phyloP scores from a whole-genome alignment of 805 yeast species.

The Isabelozyma heimii region DNA sequence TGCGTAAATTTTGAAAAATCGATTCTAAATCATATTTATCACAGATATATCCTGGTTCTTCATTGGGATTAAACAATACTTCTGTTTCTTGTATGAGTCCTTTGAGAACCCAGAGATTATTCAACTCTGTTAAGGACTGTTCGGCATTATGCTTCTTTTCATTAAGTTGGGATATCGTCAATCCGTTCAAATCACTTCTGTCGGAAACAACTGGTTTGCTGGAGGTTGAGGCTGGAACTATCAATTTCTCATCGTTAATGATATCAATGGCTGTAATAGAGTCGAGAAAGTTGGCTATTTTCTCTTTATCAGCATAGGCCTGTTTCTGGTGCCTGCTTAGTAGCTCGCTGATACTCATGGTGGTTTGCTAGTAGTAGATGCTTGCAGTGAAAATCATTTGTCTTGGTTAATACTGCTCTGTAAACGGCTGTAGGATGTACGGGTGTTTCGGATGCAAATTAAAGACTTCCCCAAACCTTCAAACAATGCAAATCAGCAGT shows the following conservation, averaged over 20 bases:
- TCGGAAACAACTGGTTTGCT: background rate
- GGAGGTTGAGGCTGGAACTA: constrained; percentile 1
- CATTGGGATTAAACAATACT: constrained; percentile 9
- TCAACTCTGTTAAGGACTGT: constrained; percentile 11
- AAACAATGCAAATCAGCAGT: too few species aligned
- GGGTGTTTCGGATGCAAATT: too few species aligned
- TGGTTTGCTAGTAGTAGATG: background rate
- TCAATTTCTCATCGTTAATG: constrained; percentile 15
- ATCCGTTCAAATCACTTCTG: background rate
- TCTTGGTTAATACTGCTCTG: too few species aligned
- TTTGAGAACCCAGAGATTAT: constrained; percentile 24
- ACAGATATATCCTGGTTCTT: constrained; percentile 2
- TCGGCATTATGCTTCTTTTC: constrained; percentile 8
- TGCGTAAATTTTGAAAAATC: constrained; percentile 13
- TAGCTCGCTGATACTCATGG: background rate
- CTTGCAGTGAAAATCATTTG: background rate
- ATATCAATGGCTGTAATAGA: constrained; percentile 11
- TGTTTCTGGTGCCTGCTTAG: background rate
- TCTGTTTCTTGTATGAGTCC: constrained; percentile 22
- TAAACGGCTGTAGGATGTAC: too few species aligned
- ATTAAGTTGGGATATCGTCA: constrained; percentile 11
- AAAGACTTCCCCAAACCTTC: too few species aligned
- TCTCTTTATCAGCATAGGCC: too few species aligned
- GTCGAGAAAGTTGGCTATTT: constrained; percentile 4
- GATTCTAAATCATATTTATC: constrained; percentile 17